A percentile compares a stretch with the other conserved stretches of the same genome.
These are phyloP conservation scores for Abelmoschus esculentus DNA, from an alignment of 345 rosid genomes.

Conservation along the genomic window DNA sequence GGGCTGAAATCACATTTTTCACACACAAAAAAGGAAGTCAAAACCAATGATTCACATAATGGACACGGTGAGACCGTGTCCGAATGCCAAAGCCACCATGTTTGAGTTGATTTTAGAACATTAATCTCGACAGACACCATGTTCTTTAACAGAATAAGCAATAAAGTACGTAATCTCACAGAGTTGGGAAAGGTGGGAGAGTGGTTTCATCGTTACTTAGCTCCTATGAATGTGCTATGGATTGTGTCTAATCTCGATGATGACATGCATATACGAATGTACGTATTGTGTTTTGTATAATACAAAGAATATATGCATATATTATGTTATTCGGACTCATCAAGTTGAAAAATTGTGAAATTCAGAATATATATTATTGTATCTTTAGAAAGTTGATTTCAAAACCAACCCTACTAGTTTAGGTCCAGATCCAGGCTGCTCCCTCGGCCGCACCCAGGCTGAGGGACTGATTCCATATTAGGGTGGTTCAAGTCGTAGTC, in stretches of 20 bases:
- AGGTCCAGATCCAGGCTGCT: not conserved
- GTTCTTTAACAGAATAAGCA: not conserved
- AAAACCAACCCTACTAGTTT: not conserved
- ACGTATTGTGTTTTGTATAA: not conserved
- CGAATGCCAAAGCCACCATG: not conserved
- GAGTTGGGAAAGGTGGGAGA: not conserved
- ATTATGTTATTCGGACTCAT: not conserved
- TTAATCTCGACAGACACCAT: not conserved
- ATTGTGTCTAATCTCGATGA: not conserved
- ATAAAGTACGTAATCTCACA: not conserved
- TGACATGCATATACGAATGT: not conserved
- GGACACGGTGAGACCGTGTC: not conserved
- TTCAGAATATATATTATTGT: no score
- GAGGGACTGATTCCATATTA: not conserved
- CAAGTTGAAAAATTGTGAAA: no score
- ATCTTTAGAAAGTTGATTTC: not conserved
- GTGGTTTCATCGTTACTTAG: not conserved
- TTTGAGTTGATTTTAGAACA: not conserved
- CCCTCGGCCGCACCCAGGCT: not conserved
- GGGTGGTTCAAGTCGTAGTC: not conserved
- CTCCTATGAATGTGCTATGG: not conserved
- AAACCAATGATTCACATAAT: not conserved
- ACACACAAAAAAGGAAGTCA: conserved; percentile 5
- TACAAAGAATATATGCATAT: not conserved
- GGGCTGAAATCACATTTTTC: conserved; percentile 86